Evolutionary conservation across 2,329 filamentous ascomycete species (phyloP).

Genomic region (Fusarium irregulare): DNA sequence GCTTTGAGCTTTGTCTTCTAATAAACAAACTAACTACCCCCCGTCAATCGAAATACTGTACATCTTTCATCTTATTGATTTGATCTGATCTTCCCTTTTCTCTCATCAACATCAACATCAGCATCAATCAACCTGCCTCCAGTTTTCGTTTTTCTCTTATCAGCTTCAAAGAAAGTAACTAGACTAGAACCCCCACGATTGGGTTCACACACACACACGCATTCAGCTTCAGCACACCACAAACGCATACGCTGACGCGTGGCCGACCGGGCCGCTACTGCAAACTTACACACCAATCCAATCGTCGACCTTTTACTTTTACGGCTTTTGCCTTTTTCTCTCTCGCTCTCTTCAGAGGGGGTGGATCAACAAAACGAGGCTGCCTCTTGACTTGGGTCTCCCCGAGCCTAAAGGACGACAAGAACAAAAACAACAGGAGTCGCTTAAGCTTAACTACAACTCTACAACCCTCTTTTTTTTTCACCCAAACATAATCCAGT

Average conservation of each 20-base stretch:
- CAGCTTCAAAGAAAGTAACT: neutral
- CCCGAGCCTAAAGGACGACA: neutral
- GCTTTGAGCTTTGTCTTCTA: neutral
- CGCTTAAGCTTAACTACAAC: slow-evolving; percentile 17
- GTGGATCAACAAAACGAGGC: slow-evolving; percentile 13
- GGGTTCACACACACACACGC: slow-evolving; percentile 14
- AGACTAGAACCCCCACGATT: slow-evolving; percentile 29
- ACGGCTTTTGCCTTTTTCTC: slow-evolving; percentile 13
- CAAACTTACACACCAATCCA: slow-evolving; percentile 7
- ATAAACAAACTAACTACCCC: slow-evolving; percentile 1
- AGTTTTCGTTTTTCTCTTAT: slow-evolving; percentile 12
- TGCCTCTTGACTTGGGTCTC: neutral
- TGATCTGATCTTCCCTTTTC: neutral
- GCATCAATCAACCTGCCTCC: slow-evolving; percentile 3
- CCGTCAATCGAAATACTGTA: neutral
- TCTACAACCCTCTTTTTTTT: slow-evolving; percentile 19
- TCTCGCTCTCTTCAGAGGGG: slow-evolving; percentile 4
- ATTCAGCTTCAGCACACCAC: slow-evolving; percentile 3
- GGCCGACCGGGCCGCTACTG: slow-evolving; percentile 6
- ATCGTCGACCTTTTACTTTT: slow-evolving; percentile 18
- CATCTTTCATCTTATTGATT: slow-evolving; percentile 5
- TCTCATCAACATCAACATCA: neutral
- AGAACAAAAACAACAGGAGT: slow-evolving; percentile 3
- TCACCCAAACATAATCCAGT: slow-evolving; percentile 1
- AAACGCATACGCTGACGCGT: slow-evolving; percentile 1